Evolutionary conservation across 2,329 filamentous ascomycete genomes (phyloP).

Genomic region (Lachnellula suecica): DNA sequence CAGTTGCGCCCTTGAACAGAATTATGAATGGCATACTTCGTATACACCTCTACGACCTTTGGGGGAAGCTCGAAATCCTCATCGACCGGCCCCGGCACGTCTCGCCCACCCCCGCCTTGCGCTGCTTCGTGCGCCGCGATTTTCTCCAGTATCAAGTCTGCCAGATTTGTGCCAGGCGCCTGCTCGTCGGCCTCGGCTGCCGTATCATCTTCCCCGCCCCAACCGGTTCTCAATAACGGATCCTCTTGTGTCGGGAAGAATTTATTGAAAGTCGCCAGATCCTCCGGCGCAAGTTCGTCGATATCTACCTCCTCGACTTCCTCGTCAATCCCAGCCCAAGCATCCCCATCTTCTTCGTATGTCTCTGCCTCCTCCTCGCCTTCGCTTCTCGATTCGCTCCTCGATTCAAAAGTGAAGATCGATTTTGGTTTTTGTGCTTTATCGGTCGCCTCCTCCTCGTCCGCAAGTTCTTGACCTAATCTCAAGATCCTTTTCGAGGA

Average conservation of each 20-base stretch:
- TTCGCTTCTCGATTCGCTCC: too few relatives aligned
- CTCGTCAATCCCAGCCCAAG: slow-evolving; percentile 79
- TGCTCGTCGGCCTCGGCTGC: slow-evolving; percentile 41
- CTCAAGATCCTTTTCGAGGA: slow-evolving; percentile 85
- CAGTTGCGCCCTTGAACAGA: background rate
- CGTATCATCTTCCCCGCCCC: slow-evolving; percentile 33
- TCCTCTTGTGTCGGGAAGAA: slow-evolving; percentile 74
- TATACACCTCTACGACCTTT: slow-evolving; percentile 92
- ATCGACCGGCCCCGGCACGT: slow-evolving; percentile 49
- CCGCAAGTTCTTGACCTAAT: slow-evolving; percentile 83
- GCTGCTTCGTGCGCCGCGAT: slow-evolving; percentile 87
- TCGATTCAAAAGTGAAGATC: slow-evolving; percentile 78
- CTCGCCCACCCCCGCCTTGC: slow-evolving; percentile 30
- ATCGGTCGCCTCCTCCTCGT: slow-evolving; percentile 67
- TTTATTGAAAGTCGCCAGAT: slow-evolving; percentile 86
- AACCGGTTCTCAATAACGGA: slow-evolving; percentile 30
- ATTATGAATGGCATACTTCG: slow-evolving; percentile 57
- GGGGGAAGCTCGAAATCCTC: slow-evolving; percentile 84
- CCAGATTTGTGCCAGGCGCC: slow-evolving; percentile 71
- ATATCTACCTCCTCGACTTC: slow-evolving; percentile 62
- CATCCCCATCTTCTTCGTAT: slow-evolving; percentile 57
- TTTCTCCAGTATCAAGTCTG: slow-evolving; percentile 90
- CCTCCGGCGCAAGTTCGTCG: slow-evolving; percentile 74
- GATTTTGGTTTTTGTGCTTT: slow-evolving; percentile 48
- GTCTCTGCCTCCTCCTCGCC: slow-evolving; percentile 49